phyloP scores from a whole-genome alignment of 805 yeast species.

The Cyberlindnera suaveolens region DNA sequence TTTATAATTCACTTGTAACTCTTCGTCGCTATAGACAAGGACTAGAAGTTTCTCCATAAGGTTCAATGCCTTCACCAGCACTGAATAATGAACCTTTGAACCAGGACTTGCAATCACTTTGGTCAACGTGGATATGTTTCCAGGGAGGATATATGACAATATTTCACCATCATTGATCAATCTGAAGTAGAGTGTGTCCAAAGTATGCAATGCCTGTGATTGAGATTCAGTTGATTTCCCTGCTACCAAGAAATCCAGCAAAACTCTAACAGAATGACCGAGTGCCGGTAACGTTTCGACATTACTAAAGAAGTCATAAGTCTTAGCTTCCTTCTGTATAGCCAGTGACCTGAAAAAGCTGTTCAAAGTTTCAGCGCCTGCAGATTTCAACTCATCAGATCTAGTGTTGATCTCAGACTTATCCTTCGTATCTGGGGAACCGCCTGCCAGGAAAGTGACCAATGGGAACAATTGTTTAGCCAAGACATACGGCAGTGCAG shows the following conservation, averaged over 20 bases:
- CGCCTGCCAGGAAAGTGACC: constrained; percentile 41
- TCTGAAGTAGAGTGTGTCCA: constrained; percentile 29
- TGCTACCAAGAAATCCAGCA: constrained; percentile 30
- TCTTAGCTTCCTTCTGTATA: constrained; percentile 15
- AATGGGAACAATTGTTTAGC: constrained; percentile 42
- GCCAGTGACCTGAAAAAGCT: constrained; percentile 27
- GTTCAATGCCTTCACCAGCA: constrained; percentile 26
- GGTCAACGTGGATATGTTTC: constrained; percentile 39
- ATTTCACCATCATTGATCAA: constrained; percentile 41
- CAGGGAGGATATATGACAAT: constrained; percentile 44
- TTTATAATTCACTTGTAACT: constrained; percentile 24
- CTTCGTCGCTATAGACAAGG: constrained; percentile 37
- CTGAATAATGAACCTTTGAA: constrained; percentile 31
- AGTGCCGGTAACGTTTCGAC: constrained; percentile 35
- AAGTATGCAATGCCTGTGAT: constrained; percentile 27
- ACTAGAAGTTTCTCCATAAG: constrained; percentile 26
- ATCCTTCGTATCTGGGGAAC: constrained; percentile 32
- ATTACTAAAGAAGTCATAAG: constrained; percentile 25
- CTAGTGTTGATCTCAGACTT: constrained; percentile 18
- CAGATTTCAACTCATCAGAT: constrained; percentile 31
- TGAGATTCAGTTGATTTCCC: constrained; percentile 27
- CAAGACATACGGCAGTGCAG: constrained; percentile 30
- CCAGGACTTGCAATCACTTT: constrained; percentile 31
- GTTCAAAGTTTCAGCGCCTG: constrained; percentile 29
- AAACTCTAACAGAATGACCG: constrained; percentile 41